Base-by-base conservation (phyloP, 2,329 filamentous ascomycete species). In the Penicillium sp. region DNA sequence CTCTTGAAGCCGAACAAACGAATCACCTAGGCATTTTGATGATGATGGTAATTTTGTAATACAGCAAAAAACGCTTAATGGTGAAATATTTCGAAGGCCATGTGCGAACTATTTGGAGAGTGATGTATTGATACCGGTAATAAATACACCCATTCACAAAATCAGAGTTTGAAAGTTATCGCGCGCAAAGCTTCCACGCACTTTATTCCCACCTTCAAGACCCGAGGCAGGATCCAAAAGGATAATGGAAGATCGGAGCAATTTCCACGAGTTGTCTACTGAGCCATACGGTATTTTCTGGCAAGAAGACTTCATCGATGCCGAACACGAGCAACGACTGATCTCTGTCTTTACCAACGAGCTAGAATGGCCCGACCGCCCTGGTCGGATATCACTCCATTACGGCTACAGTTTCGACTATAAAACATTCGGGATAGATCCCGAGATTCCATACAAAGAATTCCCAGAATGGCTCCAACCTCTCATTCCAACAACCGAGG, bases 331-430 rank as follows among this genome's bases (percentile, higher is more conserved):
- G 65, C 63, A 68, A 27, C 55, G 68, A 1, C 77, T 83, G 2
- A 65, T 83, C 49, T 63, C 73, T 29, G 74, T 78, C 54, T 82
- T 84, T 62, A 72, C 64, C 41, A 63, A 78, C 57, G 68, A 79
- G 45, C 72, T 83, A 15, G 60, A 73, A 31, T 83, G 82, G 82
- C 80, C 79, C 36, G 71, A 72, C 6, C 75, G 79, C 29, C 63
- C 70, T 31, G 80, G 79, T 3, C 77, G 82, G 4, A 67, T 79
- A 2, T 83, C 82, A 0, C 72, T 84, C 0, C 82, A 85, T 66
- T 85, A 81, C 62, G 82, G 82, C 51, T 82, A 83, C 66, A 82
- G 80, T 0, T 85, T 85, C 65, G 80, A 82, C 73, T 85, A 85
- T 67, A 83, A 82, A 65, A 84, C 82, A 1, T 85, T 85, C 59